Evolutionary conservation across 352 stramenopile species (phyloP).

Genomic region (Pseudoperonospora humuli): DNA sequence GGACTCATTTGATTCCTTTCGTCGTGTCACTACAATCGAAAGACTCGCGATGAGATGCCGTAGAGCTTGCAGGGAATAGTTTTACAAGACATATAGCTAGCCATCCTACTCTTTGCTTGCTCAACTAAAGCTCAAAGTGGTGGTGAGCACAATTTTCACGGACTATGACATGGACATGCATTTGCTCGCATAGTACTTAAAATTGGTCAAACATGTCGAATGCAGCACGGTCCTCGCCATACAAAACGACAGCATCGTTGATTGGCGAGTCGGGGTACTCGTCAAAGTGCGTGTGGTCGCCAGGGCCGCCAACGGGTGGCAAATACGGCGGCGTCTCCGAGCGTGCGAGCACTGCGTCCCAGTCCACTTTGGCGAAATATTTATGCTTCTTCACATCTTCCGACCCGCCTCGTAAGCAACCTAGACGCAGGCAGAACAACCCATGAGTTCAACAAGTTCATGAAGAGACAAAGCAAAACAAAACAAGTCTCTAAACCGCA

Average conservation of each 20-base stretch:
- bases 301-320: conserved; percentile 70
- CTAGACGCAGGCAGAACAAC: conserved; percentile 17
- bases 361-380: conserved; percentile 86
- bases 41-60: no score
- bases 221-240: conserved; percentile 71
- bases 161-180: conserved; percentile 20
- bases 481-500: conserved; percentile 19
- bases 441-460: no score
- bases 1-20: no score
- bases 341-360: conserved; percentile 67
- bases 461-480: neutral
- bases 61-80: no score
- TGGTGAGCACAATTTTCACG: neutral
- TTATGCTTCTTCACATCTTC: conserved; percentile 91
- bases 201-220: conserved; percentile 86
- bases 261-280: conserved; percentile 88
- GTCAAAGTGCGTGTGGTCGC: conserved; percentile 91
- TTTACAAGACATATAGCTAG: no score
- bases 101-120: neutral
- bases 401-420: conserved; percentile 86
- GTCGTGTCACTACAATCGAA: no score
- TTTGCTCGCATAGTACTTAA: conserved; percentile 39
- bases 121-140: neutral
- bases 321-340: conserved; percentile 78
- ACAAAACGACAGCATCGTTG: conserved; percentile 78